Base-by-base conservation (phyloP, 768 basidiomycete species). In the Tulasnella sp. region DNA sequence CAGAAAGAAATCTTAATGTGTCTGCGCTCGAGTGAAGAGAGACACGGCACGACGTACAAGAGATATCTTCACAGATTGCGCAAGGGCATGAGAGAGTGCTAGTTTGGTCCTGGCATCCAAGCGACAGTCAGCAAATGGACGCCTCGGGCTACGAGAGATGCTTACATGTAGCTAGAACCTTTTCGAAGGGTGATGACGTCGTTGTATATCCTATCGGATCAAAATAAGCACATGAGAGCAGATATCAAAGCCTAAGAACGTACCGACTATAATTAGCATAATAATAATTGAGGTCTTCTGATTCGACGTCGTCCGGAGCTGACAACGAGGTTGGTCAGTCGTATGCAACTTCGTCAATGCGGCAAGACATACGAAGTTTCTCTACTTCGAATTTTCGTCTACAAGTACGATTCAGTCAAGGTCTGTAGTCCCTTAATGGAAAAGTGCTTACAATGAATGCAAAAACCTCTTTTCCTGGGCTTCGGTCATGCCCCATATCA, bases 401-500 rank as follows among this genome's bases (percentile, higher is more conserved):
- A 76, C 34, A 70, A 40, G 22, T 8, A 17, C 5, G 22, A 26
- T 11, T 12, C 64, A 26, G 69, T 68, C 67, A 75, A 22, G 34
- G 4, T 3, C 3, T 7, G 64, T 5, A 65, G 17, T 29, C 9
- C 2, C 64, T n/a, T 37, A 34, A 40, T 44, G 1, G n/a, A 32
- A n/a, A 17, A 65, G 9, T 35, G 83, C 92, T 80, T 77, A 95
- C 95, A 98, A 86, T 26, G 94, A 95, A 34, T 90, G 88, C 74
- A 98, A 81, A 77, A 98, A 94, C 9, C 94, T 84, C 79, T 87
- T 91, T 82, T 98, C 95, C 77, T 97, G 92, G 5, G 87, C 83
- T 78, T 97, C 94, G 42, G 92, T 90, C 95, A 98, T 97, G 32
- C 95, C 95, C 95, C 95, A 98, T 67, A 96, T 92, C 32, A 98